Evolutionary conservation across 2,329 filamentous ascomycete species (phyloP).

Genomic region (Cytospora leucostoma): DNA sequence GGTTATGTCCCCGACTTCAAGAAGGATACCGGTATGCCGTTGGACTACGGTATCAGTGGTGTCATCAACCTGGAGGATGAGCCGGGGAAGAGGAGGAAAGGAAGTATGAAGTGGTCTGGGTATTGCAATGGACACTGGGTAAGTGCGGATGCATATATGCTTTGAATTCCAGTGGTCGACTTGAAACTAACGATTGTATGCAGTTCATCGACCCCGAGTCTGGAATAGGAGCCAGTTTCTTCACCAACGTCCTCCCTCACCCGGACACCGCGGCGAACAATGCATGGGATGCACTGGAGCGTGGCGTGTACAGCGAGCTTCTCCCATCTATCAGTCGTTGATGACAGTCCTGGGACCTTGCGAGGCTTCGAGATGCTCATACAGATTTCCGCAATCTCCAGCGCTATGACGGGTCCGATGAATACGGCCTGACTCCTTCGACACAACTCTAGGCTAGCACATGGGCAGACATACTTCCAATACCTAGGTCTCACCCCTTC

Average conservation of each 20-base stretch:
- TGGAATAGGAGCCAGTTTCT: constrained; percentile 44
- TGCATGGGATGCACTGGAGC: constrained; percentile 44
- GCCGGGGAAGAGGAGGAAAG: constrained; percentile 43
- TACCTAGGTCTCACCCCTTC: too few relatives aligned
- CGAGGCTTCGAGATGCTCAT: too few relatives aligned
- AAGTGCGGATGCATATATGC: constrained; percentile 29
- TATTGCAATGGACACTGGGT: constrained; percentile 47
- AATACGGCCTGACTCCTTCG: too few relatives aligned
- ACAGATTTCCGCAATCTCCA: too few relatives aligned
- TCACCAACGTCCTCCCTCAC: constrained; percentile 43
- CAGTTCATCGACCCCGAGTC: constrained; percentile 38
- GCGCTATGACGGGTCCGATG: too few relatives aligned
- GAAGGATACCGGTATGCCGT: constrained; percentile 31
- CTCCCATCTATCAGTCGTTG: constrained; percentile 9
- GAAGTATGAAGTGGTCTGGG: constrained; percentile 49
- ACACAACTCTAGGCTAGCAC: too few relatives aligned
- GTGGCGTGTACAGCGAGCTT: constrained; percentile 40
- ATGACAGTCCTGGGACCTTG: not conserved
- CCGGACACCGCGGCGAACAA: constrained; percentile 40
- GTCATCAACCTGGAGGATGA: constrained; percentile 43
- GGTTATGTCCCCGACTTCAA: constrained; percentile 43
- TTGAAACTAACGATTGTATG: not conserved
- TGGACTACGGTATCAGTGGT: constrained; percentile 44
- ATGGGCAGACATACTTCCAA: too few relatives aligned
- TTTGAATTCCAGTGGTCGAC: not conserved